Conservation (phyloP, 2,329 filamentous ascomycete species). For the Torrubiella hemipterigena region DNA sequence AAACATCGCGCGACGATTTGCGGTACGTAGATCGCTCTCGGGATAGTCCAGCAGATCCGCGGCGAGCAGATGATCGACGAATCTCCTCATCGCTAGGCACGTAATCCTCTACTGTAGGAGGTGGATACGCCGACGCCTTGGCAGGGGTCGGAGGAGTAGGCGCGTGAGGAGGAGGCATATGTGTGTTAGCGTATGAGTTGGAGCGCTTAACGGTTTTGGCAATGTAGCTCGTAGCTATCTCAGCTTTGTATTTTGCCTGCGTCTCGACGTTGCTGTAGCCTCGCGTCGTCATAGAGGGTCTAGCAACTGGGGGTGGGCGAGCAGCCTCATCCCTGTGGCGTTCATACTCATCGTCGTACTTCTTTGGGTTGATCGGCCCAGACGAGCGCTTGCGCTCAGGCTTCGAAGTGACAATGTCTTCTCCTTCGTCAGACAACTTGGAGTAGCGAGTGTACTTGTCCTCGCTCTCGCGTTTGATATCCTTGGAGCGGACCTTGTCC, state of each 20-base stretch:
- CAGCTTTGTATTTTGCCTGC: no score
- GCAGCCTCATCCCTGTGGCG: no score
- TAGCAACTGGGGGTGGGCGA: no score
- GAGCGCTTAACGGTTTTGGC: conserved; percentile 11
- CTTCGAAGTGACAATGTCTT: conserved; percentile 12
- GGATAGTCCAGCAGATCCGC: conserved; percentile 18
- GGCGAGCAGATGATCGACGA: conserved; percentile 21
- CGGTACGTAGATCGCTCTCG: conserved; percentile 19
- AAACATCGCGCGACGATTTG: conserved; percentile 18
- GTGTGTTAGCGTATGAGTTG: conserved; percentile 11
- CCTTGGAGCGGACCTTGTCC: conserved; percentile 22
- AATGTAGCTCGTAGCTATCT: conserved; percentile 6
- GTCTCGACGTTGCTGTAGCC: no score
- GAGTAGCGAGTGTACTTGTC: conserved; percentile 17
- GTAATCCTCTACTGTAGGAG: conserved; percentile 12
- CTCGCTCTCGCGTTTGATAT: conserved; percentile 22
- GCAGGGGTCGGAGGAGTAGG: conserved; percentile 20
- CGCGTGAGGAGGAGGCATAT: conserved; percentile 19
- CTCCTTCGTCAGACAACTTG: conserved; percentile 20
- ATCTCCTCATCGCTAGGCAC: conserved; percentile 20
- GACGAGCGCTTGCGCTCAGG: conserved; percentile 25
- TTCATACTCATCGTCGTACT: conserved; percentile 22
- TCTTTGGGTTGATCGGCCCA: no score
- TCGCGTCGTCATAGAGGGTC: no score
- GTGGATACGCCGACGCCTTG: conserved; percentile 14